Conservation (phyloP, 2,329 filamentous ascomycete species). For the Diaporthe ampelina region DNA sequence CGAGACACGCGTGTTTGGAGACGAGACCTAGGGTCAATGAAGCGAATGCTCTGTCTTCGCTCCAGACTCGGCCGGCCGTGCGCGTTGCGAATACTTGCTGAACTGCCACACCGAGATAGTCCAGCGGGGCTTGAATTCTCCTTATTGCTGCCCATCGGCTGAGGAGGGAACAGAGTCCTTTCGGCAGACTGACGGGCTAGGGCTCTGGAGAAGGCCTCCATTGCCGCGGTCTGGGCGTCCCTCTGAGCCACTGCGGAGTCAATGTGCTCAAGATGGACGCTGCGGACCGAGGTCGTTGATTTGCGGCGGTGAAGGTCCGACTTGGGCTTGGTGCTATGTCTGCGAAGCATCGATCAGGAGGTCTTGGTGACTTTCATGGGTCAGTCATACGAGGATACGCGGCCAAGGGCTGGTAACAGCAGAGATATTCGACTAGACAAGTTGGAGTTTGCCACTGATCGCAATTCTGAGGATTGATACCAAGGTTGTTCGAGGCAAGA, state of each 20-base stretch:
- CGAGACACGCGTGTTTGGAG: slow-evolving; percentile 38
- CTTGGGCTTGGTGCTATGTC: slow-evolving; percentile 62
- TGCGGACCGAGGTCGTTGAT: slow-evolving; percentile 64
- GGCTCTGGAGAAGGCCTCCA: slow-evolving; percentile 71
- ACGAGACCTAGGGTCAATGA: slow-evolving; percentile 52
- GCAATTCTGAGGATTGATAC: neutral
- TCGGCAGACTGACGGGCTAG: slow-evolving; percentile 56
- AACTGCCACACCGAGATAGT: slow-evolving; percentile 43
- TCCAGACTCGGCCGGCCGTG: slow-evolving; percentile 48
- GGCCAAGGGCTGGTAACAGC: neutral
- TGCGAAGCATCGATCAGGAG: slow-evolving; percentile 59
- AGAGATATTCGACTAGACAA: neutral
- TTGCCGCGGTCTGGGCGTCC: slow-evolving; percentile 74
- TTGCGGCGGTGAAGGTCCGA: slow-evolving; percentile 64
- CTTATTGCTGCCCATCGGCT: slow-evolving; percentile 42
- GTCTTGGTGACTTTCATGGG: neutral
- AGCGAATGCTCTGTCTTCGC: slow-evolving; percentile 70
- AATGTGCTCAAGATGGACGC: slow-evolving; percentile 63
- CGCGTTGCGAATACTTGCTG: slow-evolving; percentile 43
- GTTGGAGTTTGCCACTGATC: neutral
- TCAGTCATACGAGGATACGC: neutral
- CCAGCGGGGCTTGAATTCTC: slow-evolving; percentile 39
- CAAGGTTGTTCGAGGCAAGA: neutral
- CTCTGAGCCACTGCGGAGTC: slow-evolving; percentile 64
- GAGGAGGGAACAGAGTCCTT: slow-evolving; percentile 52